Evolutionary conservation across 2,329 filamentous ascomycete species (phyloP).

Genomic region (Trichophaea hybrida): DNA sequence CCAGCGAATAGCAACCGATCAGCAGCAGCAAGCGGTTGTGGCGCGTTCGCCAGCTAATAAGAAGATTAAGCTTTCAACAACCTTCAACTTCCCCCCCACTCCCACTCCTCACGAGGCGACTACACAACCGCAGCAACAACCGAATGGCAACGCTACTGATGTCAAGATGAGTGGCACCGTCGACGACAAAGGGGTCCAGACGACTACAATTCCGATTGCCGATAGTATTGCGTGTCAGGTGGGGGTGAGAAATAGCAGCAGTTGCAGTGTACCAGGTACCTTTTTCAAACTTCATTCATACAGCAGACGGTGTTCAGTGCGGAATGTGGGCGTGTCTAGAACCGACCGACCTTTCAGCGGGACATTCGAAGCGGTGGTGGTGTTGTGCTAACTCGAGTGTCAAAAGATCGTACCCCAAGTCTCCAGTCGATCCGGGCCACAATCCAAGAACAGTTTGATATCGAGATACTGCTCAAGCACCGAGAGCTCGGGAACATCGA

Average conservation of each 20-base stretch:
- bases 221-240: background rate
- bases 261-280: background rate
- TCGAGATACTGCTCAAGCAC: slow-evolving; percentile 88
- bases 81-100: slow-evolving; percentile 23
- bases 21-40: background rate
- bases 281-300: background rate
- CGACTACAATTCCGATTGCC: background rate
- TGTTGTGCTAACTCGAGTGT: slow-evolving; percentile 23
- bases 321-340: background rate
- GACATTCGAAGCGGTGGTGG: background rate
- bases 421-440: slow-evolving; percentile 49
- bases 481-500: slow-evolving; percentile 87
- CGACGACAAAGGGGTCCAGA: slow-evolving; percentile 2
- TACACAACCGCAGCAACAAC: background rate
- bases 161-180: background rate
- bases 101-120: background rate
- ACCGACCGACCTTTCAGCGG: background rate
- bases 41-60: slow-evolving; percentile 15
- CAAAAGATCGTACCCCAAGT: slow-evolving; percentile 28
- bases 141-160: background rate
- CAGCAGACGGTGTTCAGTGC: background rate
- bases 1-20: background rate
- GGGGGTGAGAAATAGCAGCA: background rate
- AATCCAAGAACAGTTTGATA: slow-evolving; percentile 74
- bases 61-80: slow-evolving; percentile 14